Conservation (phyloP, 441 rosid genomes). For the Erodium moschatum region DNA sequence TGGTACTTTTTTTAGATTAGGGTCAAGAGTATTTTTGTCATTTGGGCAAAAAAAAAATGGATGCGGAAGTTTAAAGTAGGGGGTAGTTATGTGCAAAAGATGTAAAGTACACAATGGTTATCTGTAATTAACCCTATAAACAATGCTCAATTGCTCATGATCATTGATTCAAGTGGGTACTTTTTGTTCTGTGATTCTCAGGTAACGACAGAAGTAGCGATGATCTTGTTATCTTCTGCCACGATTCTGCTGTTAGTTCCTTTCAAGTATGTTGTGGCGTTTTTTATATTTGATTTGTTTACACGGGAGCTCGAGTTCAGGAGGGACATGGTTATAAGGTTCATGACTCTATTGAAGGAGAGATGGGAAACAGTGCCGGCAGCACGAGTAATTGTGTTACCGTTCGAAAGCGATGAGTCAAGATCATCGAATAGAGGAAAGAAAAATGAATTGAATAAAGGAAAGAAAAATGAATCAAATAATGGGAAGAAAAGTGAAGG, state of each 20-base stretch:
- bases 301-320: constrained; percentile 83
- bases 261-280: constrained; percentile 70
- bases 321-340: constrained; percentile 60
- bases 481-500: constrained; percentile 21
- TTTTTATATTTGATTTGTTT: constrained; percentile 61
- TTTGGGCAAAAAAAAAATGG: too few relatives aligned
- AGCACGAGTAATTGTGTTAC: constrained; percentile 68
- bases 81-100: too few relatives aligned
- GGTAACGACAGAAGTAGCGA: constrained; percentile 77
- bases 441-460: constrained; percentile 7
- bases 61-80: too few relatives aligned
- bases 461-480: constrained; percentile 15
- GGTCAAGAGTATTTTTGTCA: too few relatives aligned
- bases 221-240: constrained; percentile 52
- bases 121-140: too few relatives aligned
- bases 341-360: constrained; percentile 50
- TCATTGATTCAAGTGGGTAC: not conserved
- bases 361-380: constrained; percentile 89
- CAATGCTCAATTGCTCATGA: not conserved
- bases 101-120: too few relatives aligned
- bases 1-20: too few relatives aligned
- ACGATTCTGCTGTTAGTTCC: constrained; percentile 54
- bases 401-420: constrained; percentile 44
- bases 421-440: constrained; percentile 29
- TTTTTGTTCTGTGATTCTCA: constrained; percentile 22